Base-by-base conservation (phyloP, 371 early-diverging fungal genomes). In the Racocetra persica region DNA sequence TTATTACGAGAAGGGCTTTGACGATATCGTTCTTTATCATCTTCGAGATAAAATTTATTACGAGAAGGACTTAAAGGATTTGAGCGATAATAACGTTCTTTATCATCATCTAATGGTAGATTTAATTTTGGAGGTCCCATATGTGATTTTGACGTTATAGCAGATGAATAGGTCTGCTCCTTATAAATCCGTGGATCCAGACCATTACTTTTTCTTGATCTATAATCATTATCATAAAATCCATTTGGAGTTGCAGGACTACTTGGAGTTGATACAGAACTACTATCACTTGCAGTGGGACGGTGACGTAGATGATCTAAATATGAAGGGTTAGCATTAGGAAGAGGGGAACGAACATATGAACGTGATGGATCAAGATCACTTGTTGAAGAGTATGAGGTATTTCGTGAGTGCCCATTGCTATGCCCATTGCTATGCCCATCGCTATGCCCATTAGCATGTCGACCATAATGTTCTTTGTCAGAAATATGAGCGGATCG, bases 211-310 rank as follows among this genome's bases (percentile, higher is more conserved):
- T 28, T 65, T 52, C 32, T 78, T 67, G 18, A 66, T 22, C 67
- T 67, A 7, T 36, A 2, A 52, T 78, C 79, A 7, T 62, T 24
- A 45, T 49, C 51, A 51, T 77, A 59, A 32, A 51, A 74, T 49
- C 62, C 79, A 36, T 65, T 51, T 32, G 79, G 79, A 63, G 79
- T 78, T 24, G 79, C 59, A 3, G 79, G 79, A n/a, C 32, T 28
- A 67, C 79, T 78, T 52, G 79, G 79, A 24, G 79, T 49, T 62
- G 79, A 78, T 67, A 78, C 52, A 11, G 79, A 78, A 67, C 79
- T 78, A 32, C 20, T 26, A 38, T 67, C 67, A 78, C 79, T 78
- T 51, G 28, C 24, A 78, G 52, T 78, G 18, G 67, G 52, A 18
- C 67, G 28, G 18, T 65, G 38, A 8, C 67, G 52, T 11, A 55